Evolutionary conservation across 257 asterid genomes (phyloP), one percentile per base, ranked within the genome.

Genomic region (Plantago major): DNA sequence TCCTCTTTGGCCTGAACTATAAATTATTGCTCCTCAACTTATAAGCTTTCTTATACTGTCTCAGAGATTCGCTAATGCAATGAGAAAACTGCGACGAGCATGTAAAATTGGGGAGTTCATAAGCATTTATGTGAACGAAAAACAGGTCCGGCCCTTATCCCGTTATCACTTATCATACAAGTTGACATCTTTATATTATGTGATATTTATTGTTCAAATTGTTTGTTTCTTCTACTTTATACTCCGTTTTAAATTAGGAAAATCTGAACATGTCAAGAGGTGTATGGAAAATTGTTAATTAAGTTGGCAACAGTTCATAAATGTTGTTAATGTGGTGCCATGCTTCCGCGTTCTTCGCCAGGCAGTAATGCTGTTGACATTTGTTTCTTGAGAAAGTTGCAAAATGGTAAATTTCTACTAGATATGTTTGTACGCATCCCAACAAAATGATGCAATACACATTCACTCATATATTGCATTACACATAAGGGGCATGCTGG

Each of bases 61-160:
- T 42, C 78, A 92, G 98, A 75, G 62, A 58, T 92, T 89, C 71
- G 88, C 96, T 62, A 68, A 56, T 65, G 68, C 71, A 43, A 79
- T 92, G 96, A 89, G 99, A 68, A 86, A 80, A 69, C 77, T 92
- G 66, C 84, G 97, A 47, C 85, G 99, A 76, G 83, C 91, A 71
- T 95, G 95, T 73, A 80, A 76, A 81, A 66, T 92, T 67, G 96
- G 96, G 55, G 96, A 89, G 86, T 92, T 92, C 50, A 80, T 92
- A 58, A 92, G 99, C 91, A 86, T 92, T 62, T 92, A 84, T 26
- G 86, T 82, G 76, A 92, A 92, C 30, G 95, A 92, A 62, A 83
- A 86, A 58, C 99, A 92, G 91, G 98, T 84, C 67, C 74, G 73
- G 45, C 55, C 56, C 46, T 69, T 46, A 60, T 45, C 42, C 53